phyloP scores from a whole-genome alignment of 2,329 filamentous ascomycete genomes.

The Diaporthe citri region DNA sequence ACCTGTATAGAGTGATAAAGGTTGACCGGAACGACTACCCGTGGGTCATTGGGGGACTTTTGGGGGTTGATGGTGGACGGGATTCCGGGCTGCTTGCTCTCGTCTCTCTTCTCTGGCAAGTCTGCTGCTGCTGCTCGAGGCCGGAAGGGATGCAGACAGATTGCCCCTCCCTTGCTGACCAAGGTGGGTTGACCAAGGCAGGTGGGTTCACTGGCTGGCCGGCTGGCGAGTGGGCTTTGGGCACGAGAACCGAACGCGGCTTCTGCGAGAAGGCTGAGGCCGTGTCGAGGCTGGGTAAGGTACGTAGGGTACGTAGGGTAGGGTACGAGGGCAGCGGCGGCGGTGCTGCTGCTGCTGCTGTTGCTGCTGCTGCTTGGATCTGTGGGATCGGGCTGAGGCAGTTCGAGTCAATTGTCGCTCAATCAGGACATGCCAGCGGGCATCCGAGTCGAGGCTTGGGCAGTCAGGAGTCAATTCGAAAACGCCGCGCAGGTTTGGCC shows the following conservation, averaged over 20 bases:
- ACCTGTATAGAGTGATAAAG: slow-evolving; percentile 22
- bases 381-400: slow-evolving; percentile 30
- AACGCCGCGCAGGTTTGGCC: slow-evolving; percentile 23
- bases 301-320: neutral
- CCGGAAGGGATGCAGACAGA: slow-evolving; percentile 32
- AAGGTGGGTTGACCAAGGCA: slow-evolving; percentile 27
- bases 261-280: slow-evolving; percentile 28
- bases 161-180: slow-evolving; percentile 36
- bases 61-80: neutral
- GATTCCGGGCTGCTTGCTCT: slow-evolving; percentile 2
- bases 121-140: slow-evolving; percentile 19
- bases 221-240: slow-evolving; percentile 19
- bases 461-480: slow-evolving; percentile 29
- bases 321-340: neutral
- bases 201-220: slow-evolving; percentile 21
- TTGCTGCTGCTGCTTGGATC: neutral
- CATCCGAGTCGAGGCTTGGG: slow-evolving; percentile 30
- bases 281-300: slow-evolving; percentile 24
- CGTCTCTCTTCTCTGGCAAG: slow-evolving; percentile 1
- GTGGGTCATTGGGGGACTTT: slow-evolving; percentile 13
- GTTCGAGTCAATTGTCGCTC: slow-evolving; percentile 34
- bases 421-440: slow-evolving; percentile 24
- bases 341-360: neutral
- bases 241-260: slow-evolving; percentile 23
- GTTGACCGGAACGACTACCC: slow-evolving; percentile 19